Conservation (phyloP, 2,329 filamentous ascomycete genomes). For the Aplosporella prunicola region DNA sequence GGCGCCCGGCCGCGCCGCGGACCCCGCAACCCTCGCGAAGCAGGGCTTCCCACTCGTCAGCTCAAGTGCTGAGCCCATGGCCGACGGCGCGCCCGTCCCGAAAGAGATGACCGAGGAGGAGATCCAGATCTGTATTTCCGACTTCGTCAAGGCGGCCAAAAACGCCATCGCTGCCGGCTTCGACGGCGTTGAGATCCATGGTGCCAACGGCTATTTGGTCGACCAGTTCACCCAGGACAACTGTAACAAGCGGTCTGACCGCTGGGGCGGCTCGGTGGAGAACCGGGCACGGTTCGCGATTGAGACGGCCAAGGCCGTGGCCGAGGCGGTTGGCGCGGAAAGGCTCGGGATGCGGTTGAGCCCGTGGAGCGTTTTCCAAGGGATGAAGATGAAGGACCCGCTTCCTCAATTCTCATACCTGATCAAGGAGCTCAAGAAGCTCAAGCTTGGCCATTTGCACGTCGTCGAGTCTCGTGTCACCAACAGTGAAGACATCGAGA, state of each 20-base stretch:
- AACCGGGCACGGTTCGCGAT: slow-evolving; percentile 44
- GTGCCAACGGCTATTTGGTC: slow-evolving; percentile 58
- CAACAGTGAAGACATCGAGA: slow-evolving; percentile 29
- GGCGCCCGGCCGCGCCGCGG: slow-evolving; percentile 48
- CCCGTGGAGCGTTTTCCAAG: slow-evolving; percentile 49
- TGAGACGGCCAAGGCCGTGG: slow-evolving; percentile 44
- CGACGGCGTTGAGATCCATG: slow-evolving; percentile 50
- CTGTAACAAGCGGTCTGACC: slow-evolving; percentile 44
- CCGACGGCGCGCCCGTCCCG: slow-evolving; percentile 24
- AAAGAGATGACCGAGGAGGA: slow-evolving; percentile 30
- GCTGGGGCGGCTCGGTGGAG: slow-evolving; percentile 39
- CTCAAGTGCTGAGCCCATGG: slow-evolving; percentile 24
- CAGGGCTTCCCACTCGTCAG: slow-evolving; percentile 20
- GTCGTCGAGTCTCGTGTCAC: slow-evolving; percentile 22
- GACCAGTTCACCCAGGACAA: slow-evolving; percentile 55
- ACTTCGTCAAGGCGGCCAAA: slow-evolving; percentile 35
- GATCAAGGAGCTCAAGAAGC: slow-evolving; percentile 39
- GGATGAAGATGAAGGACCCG: slow-evolving; percentile 54
- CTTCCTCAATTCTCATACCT: slow-evolving; percentile 54
- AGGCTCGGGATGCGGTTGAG: slow-evolving; percentile 48
- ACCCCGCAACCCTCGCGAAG: slow-evolving; percentile 24
- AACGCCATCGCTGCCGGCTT: slow-evolving; percentile 43
- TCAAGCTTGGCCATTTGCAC: slow-evolving; percentile 40
- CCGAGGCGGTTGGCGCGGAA: slow-evolving; percentile 42
- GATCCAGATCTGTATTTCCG: slow-evolving; percentile 27